Base-by-base conservation (phyloP, 768 basidiomycete species). In the Dentipellis fragilis region DNA sequence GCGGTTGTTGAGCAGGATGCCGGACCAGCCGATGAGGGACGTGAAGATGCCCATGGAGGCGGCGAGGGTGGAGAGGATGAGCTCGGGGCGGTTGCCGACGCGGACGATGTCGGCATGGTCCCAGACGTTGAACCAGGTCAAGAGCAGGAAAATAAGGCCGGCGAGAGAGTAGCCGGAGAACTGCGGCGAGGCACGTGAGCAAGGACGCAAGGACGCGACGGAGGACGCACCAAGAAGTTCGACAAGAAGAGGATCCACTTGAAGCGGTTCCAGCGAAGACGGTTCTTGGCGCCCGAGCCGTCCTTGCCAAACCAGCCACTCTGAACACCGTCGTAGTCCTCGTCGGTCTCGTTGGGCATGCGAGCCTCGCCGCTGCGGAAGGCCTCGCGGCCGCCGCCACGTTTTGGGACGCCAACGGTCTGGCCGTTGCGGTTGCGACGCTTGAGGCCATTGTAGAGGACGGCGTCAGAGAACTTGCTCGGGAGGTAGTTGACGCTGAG, bases 1-100 rank as follows among this genome's bases (percentile, higher is more conserved):
- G 57, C 89, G 87, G 66, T 89, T 88, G 75, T 92, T 92, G 64
- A 90, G 80, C 23, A 92, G 72, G 65, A 90, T 81, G 34, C 89
- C 89, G 21, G 87, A 76, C 79, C 83, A 89, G 50, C 89, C 89
- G 64, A 90, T 70, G 54, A 87, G 62, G 17, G 86, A 79, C 35
- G 86, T 87, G 61, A 87, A 66, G 36, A 86, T 65, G 53, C 79
- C 83, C 8, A 82, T 58, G 10, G 72, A 63, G 1, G 84, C 80
- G 2, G 84, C 86, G 48, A 83, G 64, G 17, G 87, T 90, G 36
- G 86, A 87, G 51, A 87, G 67, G 65, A 85, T 72, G 58, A 90
- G 79, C 66, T 88, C 86, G 10, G 76, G 62, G 49, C 68, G 71
- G 69, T 90, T 89, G 3, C 80, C 87, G 4, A 83, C 81, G 19